Evolutionary conservation across 257 asterid genomes (phyloP).

Genomic region (Nicotiana knightiana): DNA sequence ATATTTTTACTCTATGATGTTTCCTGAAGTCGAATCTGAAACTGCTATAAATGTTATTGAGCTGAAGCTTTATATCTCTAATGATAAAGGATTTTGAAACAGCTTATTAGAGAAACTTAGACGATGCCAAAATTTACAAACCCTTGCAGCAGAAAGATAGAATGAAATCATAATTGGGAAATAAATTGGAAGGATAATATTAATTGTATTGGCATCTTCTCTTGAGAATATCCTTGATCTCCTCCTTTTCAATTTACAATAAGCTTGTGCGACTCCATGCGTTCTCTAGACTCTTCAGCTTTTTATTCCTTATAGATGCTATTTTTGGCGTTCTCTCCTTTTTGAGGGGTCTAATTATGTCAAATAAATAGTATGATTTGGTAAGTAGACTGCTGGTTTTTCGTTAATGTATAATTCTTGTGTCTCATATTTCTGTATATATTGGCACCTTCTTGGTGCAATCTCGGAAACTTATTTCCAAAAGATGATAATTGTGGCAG

Average conservation of each 20-base stretch:
- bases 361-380: not conserved
- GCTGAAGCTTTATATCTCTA: not conserved
- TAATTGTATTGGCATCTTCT: not conserved
- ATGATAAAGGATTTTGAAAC: not conserved
- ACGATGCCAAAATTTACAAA: not conserved
- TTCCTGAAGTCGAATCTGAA: not conserved
- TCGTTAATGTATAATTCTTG: not conserved
- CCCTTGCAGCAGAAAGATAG: not conserved
- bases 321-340: not conserved
- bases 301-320: not conserved
- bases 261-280: not conserved
- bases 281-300: not conserved
- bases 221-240: not conserved
- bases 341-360: not conserved
- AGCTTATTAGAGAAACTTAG: not conserved
- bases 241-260: not conserved
- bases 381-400: slow-evolving; percentile 2
- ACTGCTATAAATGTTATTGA: not conserved
- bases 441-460: slow-evolving; percentile 3
- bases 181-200: not conserved
- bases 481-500: slow-evolving; percentile 23
- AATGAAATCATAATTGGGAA: not conserved
- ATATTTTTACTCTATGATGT: not conserved
- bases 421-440: not conserved
- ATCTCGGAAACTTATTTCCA: not conserved